Evolutionary conservation across 257 asterid genomes (phyloP), one percentile per base, ranked within the genome.

Genomic region (Petunia axillaris): DNA sequence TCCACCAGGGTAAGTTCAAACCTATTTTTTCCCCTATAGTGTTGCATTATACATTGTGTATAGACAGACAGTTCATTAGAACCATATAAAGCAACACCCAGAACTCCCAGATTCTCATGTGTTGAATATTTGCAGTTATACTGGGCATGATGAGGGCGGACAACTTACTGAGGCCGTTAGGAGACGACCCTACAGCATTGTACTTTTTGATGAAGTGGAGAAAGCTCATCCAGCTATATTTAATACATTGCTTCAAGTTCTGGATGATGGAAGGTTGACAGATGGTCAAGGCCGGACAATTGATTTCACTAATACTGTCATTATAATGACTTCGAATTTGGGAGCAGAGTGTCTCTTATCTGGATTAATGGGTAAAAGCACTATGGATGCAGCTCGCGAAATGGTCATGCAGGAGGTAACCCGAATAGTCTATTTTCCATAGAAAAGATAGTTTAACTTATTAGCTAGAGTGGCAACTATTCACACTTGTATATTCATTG

Each of bases 101-200:
- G 25, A 25, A 25, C 25, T 25, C 25, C 25, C 25, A 25, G 57
- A 52, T 52, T 52, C 57, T 35, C 43, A 2, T 14, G 44, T 50
- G 8, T 0, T 41, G 11, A 25, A 25, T 37, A 1, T 43, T 0
- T 36, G 52, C 36, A 93, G 98, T 46, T 94, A 95, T 9, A 93
- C 93, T 46, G 99, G 98, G 8, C 98, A 92, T 0, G 99, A 94
- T n/a, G 97, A 94, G 85, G 98, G 99, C 2, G 99, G 99, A 6
- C 98, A 94, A 43, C 85, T 96, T 36, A 96, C 98, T 0, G 98
- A 96, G 84, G 89, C 96, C 0, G 97, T 96, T 60, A 91, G 99
- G 90, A 85, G 98, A 66, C 82, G 98, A 5, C 98, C 98, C 16
- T 96, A 94, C 52, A 87, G 96, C 8, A 97, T 95, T 0, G 82